A percentile compares a stretch with the other conserved stretches of the same genome.
phyloP scores from a whole-genome alignment of 371 early-diverging fungal genomes.

The Mucor saturninus region DNA sequence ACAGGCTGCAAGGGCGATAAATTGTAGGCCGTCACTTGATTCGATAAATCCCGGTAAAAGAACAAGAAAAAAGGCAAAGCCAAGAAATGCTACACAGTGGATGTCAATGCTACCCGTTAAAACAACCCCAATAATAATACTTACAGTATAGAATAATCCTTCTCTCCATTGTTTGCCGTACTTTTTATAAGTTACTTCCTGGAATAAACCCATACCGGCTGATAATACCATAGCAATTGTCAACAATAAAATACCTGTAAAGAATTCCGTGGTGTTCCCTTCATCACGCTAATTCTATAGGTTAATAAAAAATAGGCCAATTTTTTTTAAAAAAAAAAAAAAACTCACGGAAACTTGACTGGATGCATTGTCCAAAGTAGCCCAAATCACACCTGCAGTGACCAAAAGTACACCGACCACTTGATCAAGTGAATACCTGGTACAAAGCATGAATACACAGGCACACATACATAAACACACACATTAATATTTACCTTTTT shows the following conservation, averaged over 20 bases:
- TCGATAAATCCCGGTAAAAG: slow-evolving; percentile 67
- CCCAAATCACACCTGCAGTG: slow-evolving; percentile 76
- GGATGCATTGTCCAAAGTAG: slow-evolving; percentile 60
- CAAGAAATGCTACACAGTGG: slow-evolving; percentile 66
- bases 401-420: slow-evolving; percentile 76
- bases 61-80: slow-evolving; percentile 81
- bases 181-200: slow-evolving; percentile 79
- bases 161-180: slow-evolving; percentile 91
- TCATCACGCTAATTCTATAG: slow-evolving; percentile 16
- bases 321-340: background rate
- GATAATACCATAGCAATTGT: slow-evolving; percentile 76
- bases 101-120: too few species aligned
- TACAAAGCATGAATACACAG: background rate
- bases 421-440: slow-evolving; percentile 37
- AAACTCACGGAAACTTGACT: slow-evolving; percentile 5
- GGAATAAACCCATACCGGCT: slow-evolving; percentile 82
- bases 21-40: slow-evolving; percentile 57
- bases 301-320: background rate
- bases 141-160: slow-evolving; percentile 86
- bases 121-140: background rate
- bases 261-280: slow-evolving; percentile 58
- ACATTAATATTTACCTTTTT: slow-evolving; percentile 58
- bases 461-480: too few species aligned
- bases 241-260: slow-evolving; percentile 76
- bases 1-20: slow-evolving; percentile 56